Evolutionary conservation across 2,329 filamentous ascomycete genomes (phyloP).

Genomic region (Fusarium sp.): DNA sequence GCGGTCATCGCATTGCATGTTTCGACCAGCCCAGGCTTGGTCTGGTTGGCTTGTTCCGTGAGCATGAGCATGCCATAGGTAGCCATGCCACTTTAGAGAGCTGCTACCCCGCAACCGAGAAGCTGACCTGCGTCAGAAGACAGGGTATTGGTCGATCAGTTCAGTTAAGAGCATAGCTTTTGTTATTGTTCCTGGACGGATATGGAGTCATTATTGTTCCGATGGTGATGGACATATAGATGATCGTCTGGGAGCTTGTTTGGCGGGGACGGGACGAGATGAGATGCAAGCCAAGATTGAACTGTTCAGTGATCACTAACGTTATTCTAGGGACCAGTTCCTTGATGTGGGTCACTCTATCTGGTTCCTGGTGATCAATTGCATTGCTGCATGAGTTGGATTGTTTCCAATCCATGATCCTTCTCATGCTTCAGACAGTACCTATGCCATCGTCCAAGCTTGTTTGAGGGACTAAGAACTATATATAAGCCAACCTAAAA

Average conservation of each 20-base stretch:
- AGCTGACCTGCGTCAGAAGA: slow-evolving; percentile 38
- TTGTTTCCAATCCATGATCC: slow-evolving; percentile 9
- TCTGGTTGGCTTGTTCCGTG: slow-evolving; percentile 24
- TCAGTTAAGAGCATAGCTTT: slow-evolving; percentile 1
- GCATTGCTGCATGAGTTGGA: slow-evolving; percentile 13
- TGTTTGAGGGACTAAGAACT: neutral
- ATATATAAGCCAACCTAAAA: neutral
- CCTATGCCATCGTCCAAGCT: neutral
- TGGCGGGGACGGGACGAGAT: slow-evolving; percentile 42
- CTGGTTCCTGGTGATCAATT: neutral
- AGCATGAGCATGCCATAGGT: slow-evolving; percentile 16
- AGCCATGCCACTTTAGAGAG: slow-evolving; percentile 25
- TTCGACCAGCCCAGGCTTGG: slow-evolving; percentile 14
- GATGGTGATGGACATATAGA: neutral
- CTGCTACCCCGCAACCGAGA: slow-evolving; percentile 45
- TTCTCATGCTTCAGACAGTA: neutral
- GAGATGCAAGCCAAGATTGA: slow-evolving; percentile 42
- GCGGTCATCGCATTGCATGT: slow-evolving; percentile 33
- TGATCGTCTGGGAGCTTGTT: slow-evolving; percentile 38
- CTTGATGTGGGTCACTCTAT: slow-evolving; percentile 16
- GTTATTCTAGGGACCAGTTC: slow-evolving; percentile 1
- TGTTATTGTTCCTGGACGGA: slow-evolving; percentile 21
- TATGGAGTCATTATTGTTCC: slow-evolving; percentile 15
- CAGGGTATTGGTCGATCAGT: slow-evolving; percentile 42
- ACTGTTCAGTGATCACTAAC: neutral